Conservation (phyloP, 2,329 filamentous ascomycete genomes). For the Alternaria rosae region DNA sequence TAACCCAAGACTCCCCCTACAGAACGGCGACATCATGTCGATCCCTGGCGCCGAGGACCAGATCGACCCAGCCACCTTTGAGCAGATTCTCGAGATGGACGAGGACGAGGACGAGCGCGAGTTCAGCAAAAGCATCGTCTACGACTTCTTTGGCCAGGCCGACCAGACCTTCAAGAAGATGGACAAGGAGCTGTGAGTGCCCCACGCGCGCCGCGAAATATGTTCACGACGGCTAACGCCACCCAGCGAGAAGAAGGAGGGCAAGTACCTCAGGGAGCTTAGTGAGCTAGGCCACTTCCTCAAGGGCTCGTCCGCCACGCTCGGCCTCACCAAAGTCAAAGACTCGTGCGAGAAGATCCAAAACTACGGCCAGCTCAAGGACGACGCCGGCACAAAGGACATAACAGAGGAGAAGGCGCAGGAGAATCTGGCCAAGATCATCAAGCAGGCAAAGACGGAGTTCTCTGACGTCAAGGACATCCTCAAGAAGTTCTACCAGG, state of each 20-base stretch:
- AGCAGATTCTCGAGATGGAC: conserved; percentile 98
- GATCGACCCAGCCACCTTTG: conserved; percentile 83
- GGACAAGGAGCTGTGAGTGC: conserved; percentile 80
- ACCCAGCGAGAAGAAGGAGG: conserved; percentile 68
- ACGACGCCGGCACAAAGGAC: conserved; percentile 73
- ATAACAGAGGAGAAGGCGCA: conserved; percentile 73
- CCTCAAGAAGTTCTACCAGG: conserved; percentile 75
- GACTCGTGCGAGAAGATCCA: conserved; percentile 97
- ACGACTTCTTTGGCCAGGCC: conserved; percentile 92
- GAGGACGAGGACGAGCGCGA: conserved; percentile 84
- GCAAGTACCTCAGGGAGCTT: conserved; percentile 66
- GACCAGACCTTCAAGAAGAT: conserved; percentile 85
- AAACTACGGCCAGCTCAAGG: conserved; percentile 84
- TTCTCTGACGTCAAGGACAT: conserved; percentile 75
- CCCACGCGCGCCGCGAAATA: background rate
- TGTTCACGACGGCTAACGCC: conserved; percentile 15
- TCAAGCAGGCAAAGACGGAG: conserved; percentile 76
- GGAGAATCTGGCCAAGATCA: conserved; percentile 71
- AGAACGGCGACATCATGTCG: conserved; percentile 48
- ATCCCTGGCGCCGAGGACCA: conserved; percentile 73
- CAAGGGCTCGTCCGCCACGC: conserved; percentile 94
- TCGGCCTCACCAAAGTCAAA: conserved; percentile 88
- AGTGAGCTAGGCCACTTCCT: conserved; percentile 92
- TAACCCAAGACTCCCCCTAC: conserved; percentile 10
- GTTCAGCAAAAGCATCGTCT: conserved; percentile 88